Evolutionary conservation across 208 protist genomes (phyloP).

Genomic region (Crithidia fasciculata): DNA sequence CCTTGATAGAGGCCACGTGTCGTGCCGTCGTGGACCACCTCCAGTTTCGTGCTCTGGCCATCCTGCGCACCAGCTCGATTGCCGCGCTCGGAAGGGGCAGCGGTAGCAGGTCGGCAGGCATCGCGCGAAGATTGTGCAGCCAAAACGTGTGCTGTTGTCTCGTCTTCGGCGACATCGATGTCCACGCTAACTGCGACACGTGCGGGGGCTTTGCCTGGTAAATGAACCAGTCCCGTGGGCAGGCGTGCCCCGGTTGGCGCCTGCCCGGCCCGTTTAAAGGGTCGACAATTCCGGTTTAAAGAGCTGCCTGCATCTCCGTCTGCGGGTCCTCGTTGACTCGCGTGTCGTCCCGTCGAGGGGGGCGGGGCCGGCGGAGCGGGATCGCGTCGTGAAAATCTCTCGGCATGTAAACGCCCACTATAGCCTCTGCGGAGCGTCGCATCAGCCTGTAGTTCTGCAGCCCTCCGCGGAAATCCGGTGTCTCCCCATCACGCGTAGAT

Average conservation of each 20-base stretch:
- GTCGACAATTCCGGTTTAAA: not conserved
- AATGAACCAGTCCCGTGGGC: slow-evolving; percentile 16
- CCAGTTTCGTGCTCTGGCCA: slow-evolving; percentile 5
- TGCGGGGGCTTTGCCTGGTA: slow-evolving; percentile 1
- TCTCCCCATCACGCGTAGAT: too few species aligned
- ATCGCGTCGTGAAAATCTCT: too few species aligned
- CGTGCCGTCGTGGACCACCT: slow-evolving; percentile 1
- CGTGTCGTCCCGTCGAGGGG: not conserved
- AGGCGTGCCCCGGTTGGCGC: not conserved
- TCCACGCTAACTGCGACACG: slow-evolving; percentile 5
- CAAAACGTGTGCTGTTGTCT: not conserved
- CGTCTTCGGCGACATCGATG: not conserved
- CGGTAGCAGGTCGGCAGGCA: not conserved
- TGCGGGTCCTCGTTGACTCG: not conserved
- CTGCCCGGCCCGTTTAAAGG: slow-evolving; percentile 4
- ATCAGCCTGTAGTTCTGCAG: too few species aligned
- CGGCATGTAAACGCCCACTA: too few species aligned
- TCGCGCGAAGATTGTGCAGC: not conserved
- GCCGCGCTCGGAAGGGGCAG: not conserved
- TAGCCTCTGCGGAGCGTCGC: too few species aligned
- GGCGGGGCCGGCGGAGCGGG: too few species aligned
- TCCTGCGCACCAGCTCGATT: slow-evolving; percentile 5
- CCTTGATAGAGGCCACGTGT: not conserved
- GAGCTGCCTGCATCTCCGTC: not conserved
- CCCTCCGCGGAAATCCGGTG: too few species aligned